Evolutionary conservation across 164 flowering plant species (phyloP).

Genomic region (Santalum album): DNA sequence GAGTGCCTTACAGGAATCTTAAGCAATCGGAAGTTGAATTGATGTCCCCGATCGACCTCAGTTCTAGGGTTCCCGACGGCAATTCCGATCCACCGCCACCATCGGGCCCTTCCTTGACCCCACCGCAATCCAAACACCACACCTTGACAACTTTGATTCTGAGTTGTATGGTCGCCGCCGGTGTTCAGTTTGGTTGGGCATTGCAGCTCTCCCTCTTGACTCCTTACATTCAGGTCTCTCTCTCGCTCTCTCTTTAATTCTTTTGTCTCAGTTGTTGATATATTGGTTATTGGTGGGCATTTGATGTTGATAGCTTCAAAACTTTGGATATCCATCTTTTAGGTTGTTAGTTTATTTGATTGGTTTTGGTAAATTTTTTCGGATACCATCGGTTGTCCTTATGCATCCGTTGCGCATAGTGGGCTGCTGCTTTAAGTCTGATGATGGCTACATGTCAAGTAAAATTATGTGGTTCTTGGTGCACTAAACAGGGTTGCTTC

Average conservation of each 20-base stretch:
- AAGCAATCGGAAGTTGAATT: slow-evolving; percentile 56
- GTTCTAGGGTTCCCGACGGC: slow-evolving; percentile 23
- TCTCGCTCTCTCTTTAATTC: slow-evolving; percentile 1
- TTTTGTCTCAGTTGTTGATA: not conserved
- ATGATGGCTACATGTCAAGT: no score
- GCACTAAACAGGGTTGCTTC: no score
- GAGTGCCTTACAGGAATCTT: slow-evolving; percentile 68
- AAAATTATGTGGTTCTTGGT: no score
- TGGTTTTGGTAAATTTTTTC: no score
- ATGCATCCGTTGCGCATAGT: no score
- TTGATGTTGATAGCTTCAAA: no score
- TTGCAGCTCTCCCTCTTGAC: slow-evolving; percentile 88
- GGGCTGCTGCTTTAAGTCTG: no score
- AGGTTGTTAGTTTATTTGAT: no score
- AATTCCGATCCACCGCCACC: slow-evolving; percentile 7
- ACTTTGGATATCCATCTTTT: no score
- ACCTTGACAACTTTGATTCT: slow-evolving; percentile 51
- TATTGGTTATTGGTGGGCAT: no score
- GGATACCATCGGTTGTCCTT: no score
- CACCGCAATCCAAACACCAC: slow-evolving; percentile 10
- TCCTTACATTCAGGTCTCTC: slow-evolving; percentile 76
- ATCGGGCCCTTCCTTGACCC: slow-evolving; percentile 8
- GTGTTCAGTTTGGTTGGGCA: slow-evolving; percentile 99
- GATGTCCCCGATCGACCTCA: slow-evolving; percentile 18
- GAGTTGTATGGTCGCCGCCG: slow-evolving; percentile 86